phyloP scores from a whole-genome alignment of 2,329 filamentous ascomycete genomes.

The Cryphonectria naterciae region DNA sequence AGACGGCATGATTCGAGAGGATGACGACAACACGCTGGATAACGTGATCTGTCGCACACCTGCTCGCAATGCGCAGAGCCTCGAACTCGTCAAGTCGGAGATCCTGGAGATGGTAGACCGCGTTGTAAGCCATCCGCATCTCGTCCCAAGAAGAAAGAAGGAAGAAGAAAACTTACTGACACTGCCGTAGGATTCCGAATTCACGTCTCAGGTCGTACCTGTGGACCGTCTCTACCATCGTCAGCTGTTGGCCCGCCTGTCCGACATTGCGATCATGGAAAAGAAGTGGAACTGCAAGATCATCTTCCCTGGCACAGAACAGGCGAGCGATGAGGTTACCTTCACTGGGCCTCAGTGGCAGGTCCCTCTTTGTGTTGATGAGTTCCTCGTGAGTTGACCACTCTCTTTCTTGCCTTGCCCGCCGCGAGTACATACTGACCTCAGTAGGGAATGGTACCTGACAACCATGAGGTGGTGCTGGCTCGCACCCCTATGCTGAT shows the following conservation, averaged over 20 bases:
- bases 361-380: constrained; percentile 94
- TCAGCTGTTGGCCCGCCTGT: constrained; percentile 84
- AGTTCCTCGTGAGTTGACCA: constrained; percentile 71
- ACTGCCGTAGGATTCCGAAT: constrained; percentile 78
- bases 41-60: constrained; percentile 98
- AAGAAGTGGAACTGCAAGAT: constrained; percentile 99
- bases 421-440: constrained; percentile 37
- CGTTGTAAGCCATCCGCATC: constrained; percentile 61
- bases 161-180: constrained; percentile 18
- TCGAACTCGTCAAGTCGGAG: constrained; percentile 97
- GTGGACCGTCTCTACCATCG: constrained; percentile 96
- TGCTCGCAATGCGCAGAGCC: constrained; percentile 92
- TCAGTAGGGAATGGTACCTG: constrained; percentile 86
- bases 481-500: constrained; percentile 75
- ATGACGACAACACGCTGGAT: constrained; percentile 97
- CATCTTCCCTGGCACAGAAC: constrained; percentile 94
- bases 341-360: constrained; percentile 98
- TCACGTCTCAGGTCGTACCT: constrained; percentile 89
- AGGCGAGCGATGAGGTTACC: constrained; percentile 93
- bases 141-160: not conserved
- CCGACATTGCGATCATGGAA: constrained; percentile 91
- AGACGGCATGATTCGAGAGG: constrained; percentile 84
- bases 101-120: constrained; percentile 99
- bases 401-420: not conserved
- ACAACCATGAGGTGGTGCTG: constrained; percentile 89